These are phyloP conservation scores for Nosema muscidifuracis DNA, from an alignment of 371 early-diverging fungal species.

Conservation along the genomic window DNA sequence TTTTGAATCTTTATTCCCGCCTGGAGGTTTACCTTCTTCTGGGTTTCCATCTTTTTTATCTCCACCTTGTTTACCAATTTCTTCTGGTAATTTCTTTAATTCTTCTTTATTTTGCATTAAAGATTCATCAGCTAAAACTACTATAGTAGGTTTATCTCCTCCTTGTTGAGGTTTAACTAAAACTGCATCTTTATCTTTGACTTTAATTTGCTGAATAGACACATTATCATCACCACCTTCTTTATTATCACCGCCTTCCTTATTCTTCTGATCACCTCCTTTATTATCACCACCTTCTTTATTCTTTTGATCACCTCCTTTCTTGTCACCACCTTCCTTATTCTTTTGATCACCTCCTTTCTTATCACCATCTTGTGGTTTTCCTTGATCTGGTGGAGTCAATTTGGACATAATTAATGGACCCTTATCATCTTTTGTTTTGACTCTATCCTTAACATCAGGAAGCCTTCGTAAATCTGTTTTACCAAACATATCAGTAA, in stretches of 20 bases:
- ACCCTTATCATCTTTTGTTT: neutral
- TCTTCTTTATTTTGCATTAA: neutral
- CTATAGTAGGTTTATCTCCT: neutral
- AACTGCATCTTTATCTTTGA: slow-evolving; percentile 8
- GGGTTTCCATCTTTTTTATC: neutral
- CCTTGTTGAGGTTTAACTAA: neutral
- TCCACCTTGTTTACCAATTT: neutral
- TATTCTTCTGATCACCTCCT: neutral
- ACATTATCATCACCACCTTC: neutral
- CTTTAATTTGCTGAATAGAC: neutral
- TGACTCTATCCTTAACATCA: neutral
- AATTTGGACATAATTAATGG: neutral
- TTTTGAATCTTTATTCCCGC: neutral
- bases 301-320: neutral
- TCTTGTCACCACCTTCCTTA: neutral
- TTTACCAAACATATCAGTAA: neutral
- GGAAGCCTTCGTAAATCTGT: neutral
- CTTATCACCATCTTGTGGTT: neutral
- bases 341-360: neutral
- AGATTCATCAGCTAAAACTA: slow-evolving; percentile 1
- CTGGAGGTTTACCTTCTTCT: too few relatives aligned
- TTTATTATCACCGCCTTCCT: neutral
- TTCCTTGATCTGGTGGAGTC: neutral
- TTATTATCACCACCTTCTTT: neutral
- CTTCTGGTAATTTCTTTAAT: neutral